phyloP scores from a whole-genome alignment of 108 stramenopile genomes.

The Skeletonema potamos region DNA sequence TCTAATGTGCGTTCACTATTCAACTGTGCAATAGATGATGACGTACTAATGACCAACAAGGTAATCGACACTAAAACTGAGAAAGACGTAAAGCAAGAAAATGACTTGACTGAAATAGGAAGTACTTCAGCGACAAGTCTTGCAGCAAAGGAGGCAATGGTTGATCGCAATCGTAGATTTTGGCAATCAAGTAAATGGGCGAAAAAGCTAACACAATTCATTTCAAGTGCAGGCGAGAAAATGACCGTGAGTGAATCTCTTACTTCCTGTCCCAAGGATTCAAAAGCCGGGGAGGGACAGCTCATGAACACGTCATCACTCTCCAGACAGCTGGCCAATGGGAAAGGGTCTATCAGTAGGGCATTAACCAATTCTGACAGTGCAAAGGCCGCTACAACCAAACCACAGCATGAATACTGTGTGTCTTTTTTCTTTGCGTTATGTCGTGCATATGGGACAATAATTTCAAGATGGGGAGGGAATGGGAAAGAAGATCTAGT shows the following conservation, averaged over 20 bases:
- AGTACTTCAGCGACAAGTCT: slow-evolving; percentile 52
- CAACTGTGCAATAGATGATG: slow-evolving; percentile 56
- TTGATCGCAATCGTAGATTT: slow-evolving; percentile 68
- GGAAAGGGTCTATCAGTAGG: slow-evolving; percentile 29
- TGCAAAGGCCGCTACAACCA: slow-evolving; percentile 3
- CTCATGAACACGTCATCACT: slow-evolving; percentile 68
- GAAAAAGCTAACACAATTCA: slow-evolving; percentile 47
- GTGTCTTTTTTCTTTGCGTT: slow-evolving; percentile 31
- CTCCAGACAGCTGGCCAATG: slow-evolving; percentile 63
- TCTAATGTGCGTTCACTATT: slow-evolving; percentile 70
- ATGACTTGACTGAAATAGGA: slow-evolving; percentile 59
- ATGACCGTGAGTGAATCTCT: slow-evolving; percentile 15
- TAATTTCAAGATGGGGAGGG: slow-evolving; percentile 87
- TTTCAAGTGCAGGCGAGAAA: slow-evolving; percentile 26
- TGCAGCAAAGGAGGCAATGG: slow-evolving; percentile 82
- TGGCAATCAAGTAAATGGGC: slow-evolving; percentile 87
- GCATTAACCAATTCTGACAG: slow-evolving; percentile 18
- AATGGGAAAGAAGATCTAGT: slow-evolving; percentile 66
- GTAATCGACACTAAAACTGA: slow-evolving; percentile 62
- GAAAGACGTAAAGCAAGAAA: slow-evolving; percentile 76
- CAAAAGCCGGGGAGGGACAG: slow-evolving; percentile 33
- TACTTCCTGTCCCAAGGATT: not conserved
- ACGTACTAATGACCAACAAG: slow-evolving; percentile 45
- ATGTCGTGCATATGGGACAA: slow-evolving; percentile 62
- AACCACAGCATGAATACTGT: slow-evolving; percentile 41